phyloP scores from a whole-genome alignment of 305 asterid species.

The Plantago coronopus region DNA sequence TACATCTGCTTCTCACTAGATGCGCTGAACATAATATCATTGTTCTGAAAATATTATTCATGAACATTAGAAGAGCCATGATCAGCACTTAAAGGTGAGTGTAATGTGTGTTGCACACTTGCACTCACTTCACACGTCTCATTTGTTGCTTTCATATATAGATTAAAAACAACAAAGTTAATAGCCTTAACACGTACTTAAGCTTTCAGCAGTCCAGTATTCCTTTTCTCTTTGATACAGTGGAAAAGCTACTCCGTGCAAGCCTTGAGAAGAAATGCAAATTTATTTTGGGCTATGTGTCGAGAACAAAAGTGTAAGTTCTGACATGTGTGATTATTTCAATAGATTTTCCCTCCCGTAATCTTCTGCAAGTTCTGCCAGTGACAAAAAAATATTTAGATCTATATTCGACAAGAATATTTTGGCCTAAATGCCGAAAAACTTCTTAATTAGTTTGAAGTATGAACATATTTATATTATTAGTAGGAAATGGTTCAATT shows the following conservation, averaged over 20 bases:
- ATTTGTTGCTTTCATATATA: conserved; percentile 5
- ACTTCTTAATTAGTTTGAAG: too few species aligned
- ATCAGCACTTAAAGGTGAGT: too few species aligned
- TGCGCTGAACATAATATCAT: not conserved
- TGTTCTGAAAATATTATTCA: not conserved
- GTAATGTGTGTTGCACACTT: conserved; percentile 1
- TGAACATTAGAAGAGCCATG: too few species aligned
- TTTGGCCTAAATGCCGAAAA: not conserved
- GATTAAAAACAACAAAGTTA: not conserved
- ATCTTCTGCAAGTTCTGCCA: too few species aligned
- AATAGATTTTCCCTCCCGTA: not conserved
- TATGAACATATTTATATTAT: too few species aligned
- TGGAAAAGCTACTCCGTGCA: conserved; percentile 48
- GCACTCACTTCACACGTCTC: not conserved
- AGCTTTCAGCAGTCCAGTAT: conserved; percentile 87
- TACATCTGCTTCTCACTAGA: conserved; percentile 6
- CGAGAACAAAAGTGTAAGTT: conserved; percentile 80
- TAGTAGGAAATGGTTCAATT: not conserved
- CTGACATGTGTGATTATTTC: not conserved
- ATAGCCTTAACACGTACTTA: conserved; percentile 51
- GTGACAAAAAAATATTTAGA: too few species aligned
- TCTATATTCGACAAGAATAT: not conserved
- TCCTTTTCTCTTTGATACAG: conserved; percentile 78
- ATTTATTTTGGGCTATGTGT: conserved; percentile 76
- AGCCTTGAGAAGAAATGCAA: conserved; percentile 52